These are phyloP conservation scores for Cryptococcus sp. DNA, from an alignment of 1,284 basidiomycete species.

Conservation along the genomic window DNA sequence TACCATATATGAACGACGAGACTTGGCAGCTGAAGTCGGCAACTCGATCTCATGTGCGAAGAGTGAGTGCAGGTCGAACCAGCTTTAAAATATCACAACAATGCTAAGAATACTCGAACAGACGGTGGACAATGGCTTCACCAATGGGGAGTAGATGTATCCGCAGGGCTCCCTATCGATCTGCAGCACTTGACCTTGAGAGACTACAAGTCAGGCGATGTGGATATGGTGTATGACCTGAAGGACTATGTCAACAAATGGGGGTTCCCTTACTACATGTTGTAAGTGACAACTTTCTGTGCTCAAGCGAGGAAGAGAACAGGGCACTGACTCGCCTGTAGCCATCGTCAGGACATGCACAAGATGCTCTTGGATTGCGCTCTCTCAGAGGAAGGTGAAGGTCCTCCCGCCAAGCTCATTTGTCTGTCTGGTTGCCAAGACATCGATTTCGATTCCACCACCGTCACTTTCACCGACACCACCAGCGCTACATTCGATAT, in stretches of 20 bases:
- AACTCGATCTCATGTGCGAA: constrained; percentile 47
- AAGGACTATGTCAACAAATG: constrained; percentile 41
- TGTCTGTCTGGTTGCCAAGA: constrained; percentile 44
- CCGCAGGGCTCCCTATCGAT: constrained; percentile 34
- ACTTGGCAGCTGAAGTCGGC: constrained; percentile 45
- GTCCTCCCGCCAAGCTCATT: constrained; percentile 35
- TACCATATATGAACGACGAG: constrained; percentile 40
- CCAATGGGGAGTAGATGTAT: constrained; percentile 41
- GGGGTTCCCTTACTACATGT: constrained; percentile 44
- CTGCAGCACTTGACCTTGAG: constrained; percentile 42
- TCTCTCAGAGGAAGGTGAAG: constrained; percentile 36
- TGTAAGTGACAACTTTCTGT: constrained; percentile 8
- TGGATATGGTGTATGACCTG: constrained; percentile 40
- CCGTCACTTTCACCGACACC: constrained; percentile 49
- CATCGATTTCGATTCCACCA: constrained; percentile 41
- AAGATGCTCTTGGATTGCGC: constrained; percentile 44
- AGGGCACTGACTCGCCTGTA: not conserved
- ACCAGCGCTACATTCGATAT: constrained; percentile 42
- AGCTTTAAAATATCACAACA: not conserved
- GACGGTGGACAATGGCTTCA: constrained; percentile 39
- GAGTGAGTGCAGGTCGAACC: constrained; percentile 11
- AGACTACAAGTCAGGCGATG: constrained; percentile 43
- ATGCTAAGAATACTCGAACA: not conserved
- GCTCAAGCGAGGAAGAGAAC: not conserved
- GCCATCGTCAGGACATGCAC: constrained; percentile 53